Evolutionary conservation across 75 land plant genomes (phyloP), one percentile per base, ranked within the genome.

Genomic region (Isoetes taiwanensis): DNA sequence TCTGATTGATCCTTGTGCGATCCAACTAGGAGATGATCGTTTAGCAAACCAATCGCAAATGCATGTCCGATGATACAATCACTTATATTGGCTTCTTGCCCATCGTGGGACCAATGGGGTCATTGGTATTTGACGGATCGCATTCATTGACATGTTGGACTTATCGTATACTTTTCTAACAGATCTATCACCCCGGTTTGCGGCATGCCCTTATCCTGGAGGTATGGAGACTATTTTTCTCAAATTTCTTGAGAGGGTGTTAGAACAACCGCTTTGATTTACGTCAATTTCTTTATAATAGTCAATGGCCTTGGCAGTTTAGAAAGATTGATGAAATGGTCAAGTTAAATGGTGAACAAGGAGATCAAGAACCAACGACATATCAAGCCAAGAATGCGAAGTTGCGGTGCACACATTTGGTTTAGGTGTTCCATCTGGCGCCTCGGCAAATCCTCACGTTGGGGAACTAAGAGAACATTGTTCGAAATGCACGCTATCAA

Each of bases 121-220:
- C 89, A 4, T 61, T 63, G 16, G 76, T 87, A 17, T 68, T 94
- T 71, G 61, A 62, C 21, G 59, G 66, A 62, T 78, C 89, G 19
- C 58, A 27, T 5, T 56, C 71, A 52, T 70, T 94, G 66, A 89
- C 77, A 68, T 54, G 12, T 88, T 94, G 38, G 99, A 94, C 78
- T 67, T 94, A 32, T 94, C 99, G 21, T 89, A 94, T 59, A 94
- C 96, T 1, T 94, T 89, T 54, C 68, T 94, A 56, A 76, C 64
- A 12, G 73, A 82, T 40, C 75, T 94, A 71, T 75, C 79, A 54
- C 99, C 96, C 35, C 82, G 88, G 3, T 94, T 77, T 70, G 80
- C 88, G 35, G 74, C 80, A 28, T 94, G 99, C 41, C 54, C 57
- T 24, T 76, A 71, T 37, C 62, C 62, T 94, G 29, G 76, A 80